Base-by-base conservation (phyloP, 208 protist genomes). In the Acanthamoeba triangularis region DNA sequence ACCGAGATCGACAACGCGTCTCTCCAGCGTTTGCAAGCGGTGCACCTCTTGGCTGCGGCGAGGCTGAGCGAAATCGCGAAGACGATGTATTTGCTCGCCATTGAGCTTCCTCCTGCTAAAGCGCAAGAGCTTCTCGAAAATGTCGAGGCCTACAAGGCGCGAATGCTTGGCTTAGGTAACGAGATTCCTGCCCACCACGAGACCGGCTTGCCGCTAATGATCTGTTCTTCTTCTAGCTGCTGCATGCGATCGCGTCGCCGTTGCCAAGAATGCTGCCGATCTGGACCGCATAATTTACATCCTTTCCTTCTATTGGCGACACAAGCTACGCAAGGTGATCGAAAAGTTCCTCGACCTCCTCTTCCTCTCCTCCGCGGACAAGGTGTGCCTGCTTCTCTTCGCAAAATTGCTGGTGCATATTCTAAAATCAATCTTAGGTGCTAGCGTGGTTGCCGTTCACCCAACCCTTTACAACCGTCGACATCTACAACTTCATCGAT, bases 21-120 rank as follows among this genome's bases (percentile, higher is more conserved):
- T 37, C 72, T 82, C 30, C 14, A 82, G 72, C 72, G 16, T 11
- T 35, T 82, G 37, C 20, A n/a, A 82, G 16, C 72, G 28, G 72
- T 49, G 72, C 72, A 82, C 20, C 30, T 49, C 23, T n/a, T 82
- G 11, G 72, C 72, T n/a, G 41, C 41, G 20, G 23, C 1, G 72
- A 25, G 72, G 25, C 72, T 82, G 72, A 82, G 72, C 72, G 72
- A 82, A 47, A 82, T 49, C 8, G 72, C 72, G 11, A 82, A 82
- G 72, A 28, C 41, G 11, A 49, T 49, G 41, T 82, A 82, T 33
- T 25, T 18, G 72, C 33, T 82, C 7, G 72, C 72, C 30, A 18
- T 41, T 47, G 72, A 82, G 18, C 72, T 82, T 16, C 6, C 33
- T 18, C 72, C 30, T 30, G 18, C 30, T 16, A 33, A 82, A 25